Conservation (phyloP, 1,139 yeast species). For the Saccharomyces hybrid region DNA sequence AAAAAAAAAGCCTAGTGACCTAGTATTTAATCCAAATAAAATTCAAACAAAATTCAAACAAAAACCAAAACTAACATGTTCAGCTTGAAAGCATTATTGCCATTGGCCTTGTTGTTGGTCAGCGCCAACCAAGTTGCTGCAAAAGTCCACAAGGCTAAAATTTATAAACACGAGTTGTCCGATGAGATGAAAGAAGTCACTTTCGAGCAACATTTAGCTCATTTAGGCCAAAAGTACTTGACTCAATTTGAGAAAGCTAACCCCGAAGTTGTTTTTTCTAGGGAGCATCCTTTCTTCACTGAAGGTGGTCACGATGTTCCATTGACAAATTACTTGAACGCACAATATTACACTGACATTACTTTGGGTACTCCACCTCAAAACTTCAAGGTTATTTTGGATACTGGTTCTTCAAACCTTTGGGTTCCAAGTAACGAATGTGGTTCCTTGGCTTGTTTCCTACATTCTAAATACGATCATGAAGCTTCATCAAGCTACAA, state of each 20-base stretch:
- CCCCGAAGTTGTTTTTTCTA: slow-evolving; percentile 29
- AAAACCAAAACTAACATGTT: slow-evolving; percentile 13
- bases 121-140: slow-evolving; percentile 41
- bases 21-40: background rate
- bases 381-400: slow-evolving; percentile 79
- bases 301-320: slow-evolving; percentile 59
- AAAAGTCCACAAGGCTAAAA: slow-evolving; percentile 52
- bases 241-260: slow-evolving; percentile 44
- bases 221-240: slow-evolving; percentile 70
- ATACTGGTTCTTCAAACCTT: slow-evolving; percentile 92
- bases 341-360: slow-evolving; percentile 90
- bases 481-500: slow-evolving; percentile 69
- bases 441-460: slow-evolving; percentile 86
- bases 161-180: slow-evolving; percentile 55
- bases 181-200: slow-evolving; percentile 54
- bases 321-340: slow-evolving; percentile 84
- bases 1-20: background rate
- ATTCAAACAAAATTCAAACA: background rate
- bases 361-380: slow-evolving; percentile 90
- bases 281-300: slow-evolving; percentile 22
- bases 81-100: slow-evolving; percentile 64
- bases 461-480: slow-evolving; percentile 86
- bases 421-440: slow-evolving; percentile 94
- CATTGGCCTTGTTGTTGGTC: slow-evolving; percentile 46
- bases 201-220: slow-evolving; percentile 56